phyloP scores from a whole-genome alignment of 306 rosid species.

The Carpinus viminea region DNA sequence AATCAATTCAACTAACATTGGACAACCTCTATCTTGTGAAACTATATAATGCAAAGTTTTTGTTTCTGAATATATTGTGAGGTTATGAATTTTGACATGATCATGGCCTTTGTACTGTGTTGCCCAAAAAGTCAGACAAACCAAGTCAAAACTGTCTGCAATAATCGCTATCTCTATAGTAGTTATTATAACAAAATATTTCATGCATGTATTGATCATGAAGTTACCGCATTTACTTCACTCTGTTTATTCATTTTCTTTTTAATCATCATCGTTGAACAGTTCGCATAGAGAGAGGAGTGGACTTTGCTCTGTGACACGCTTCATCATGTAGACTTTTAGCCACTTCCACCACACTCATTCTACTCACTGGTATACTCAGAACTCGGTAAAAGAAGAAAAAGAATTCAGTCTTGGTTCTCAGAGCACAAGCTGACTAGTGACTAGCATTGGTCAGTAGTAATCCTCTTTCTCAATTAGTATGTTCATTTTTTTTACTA shows the following conservation, averaged over 20 bases:
- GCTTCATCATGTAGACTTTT: too few relatives aligned
- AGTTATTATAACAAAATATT: background rate
- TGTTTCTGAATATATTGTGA: background rate
- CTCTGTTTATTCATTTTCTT: background rate
- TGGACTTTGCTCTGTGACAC: constrained; percentile 93
- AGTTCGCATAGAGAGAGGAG: constrained; percentile 80
- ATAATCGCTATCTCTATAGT: background rate
- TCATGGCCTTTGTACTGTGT: background rate
- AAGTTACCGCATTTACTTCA: constrained; percentile 4
- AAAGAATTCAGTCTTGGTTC: constrained; percentile 65
- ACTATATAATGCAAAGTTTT: too few relatives aligned
- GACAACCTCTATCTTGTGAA: too few relatives aligned
- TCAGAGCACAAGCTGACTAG: constrained; percentile 76
- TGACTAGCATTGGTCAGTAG: constrained; percentile 60
- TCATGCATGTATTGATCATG: background rate
- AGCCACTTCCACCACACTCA: too few relatives aligned
- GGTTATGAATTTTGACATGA: background rate
- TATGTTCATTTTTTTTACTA: background rate
- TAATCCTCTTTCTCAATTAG: background rate
- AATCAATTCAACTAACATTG: too few relatives aligned
- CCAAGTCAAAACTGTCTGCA: background rate
- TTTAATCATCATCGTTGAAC: constrained; percentile 35
- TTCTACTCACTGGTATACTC: too few relatives aligned
- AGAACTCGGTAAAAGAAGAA: background rate
- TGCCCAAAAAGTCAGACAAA: background rate